phyloP scores from a whole-genome alignment of 345 rosid genomes.

The Euphorbia lathyris region DNA sequence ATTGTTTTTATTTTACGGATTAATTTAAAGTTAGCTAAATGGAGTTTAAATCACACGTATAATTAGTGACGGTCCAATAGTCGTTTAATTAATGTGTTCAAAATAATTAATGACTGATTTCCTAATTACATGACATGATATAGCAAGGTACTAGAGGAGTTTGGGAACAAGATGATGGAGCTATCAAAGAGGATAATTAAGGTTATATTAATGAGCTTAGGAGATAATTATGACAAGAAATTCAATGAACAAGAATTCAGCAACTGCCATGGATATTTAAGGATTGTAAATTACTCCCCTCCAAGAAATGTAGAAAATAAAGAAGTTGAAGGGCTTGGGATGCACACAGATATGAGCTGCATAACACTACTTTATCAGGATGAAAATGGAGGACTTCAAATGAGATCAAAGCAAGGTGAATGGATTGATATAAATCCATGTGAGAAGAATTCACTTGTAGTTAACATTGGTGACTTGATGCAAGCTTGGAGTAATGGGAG shows the following conservation, averaged over 20 bases:
- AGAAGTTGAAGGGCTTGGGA: conserved; percentile 68
- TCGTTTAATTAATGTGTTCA: too few relatives aligned
- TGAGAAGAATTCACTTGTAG: conserved; percentile 51
- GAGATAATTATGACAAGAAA: conserved; percentile 36
- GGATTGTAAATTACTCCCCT: conserved; percentile 56
- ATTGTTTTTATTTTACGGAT: too few relatives aligned
- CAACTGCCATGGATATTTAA: conserved; percentile 61
- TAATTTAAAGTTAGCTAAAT: too few relatives aligned
- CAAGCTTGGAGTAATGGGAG: conserved; percentile 78
- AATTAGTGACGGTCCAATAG: too few relatives aligned
- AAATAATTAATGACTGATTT: too few relatives aligned
- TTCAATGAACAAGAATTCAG: conserved; percentile 44
- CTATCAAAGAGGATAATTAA: conserved; percentile 50
- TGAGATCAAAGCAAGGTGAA: conserved; percentile 58
- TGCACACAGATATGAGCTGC: conserved; percentile 88
- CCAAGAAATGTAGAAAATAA: conserved; percentile 39
- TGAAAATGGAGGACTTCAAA: conserved; percentile 67
- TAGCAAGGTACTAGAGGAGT: conserved; percentile 58
- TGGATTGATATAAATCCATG: conserved; percentile 52
- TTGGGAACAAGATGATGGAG: conserved; percentile 51
- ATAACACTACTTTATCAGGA: conserved; percentile 70
- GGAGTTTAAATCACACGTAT: too few relatives aligned
- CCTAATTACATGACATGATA: too few relatives aligned
- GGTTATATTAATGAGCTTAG: conserved; percentile 44
- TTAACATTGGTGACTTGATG: conserved; percentile 76